These are phyloP conservation scores for Tetrahymena malaccensis DNA, from an alignment of 73 alveolate species.

Conservation along the genomic window DNA sequence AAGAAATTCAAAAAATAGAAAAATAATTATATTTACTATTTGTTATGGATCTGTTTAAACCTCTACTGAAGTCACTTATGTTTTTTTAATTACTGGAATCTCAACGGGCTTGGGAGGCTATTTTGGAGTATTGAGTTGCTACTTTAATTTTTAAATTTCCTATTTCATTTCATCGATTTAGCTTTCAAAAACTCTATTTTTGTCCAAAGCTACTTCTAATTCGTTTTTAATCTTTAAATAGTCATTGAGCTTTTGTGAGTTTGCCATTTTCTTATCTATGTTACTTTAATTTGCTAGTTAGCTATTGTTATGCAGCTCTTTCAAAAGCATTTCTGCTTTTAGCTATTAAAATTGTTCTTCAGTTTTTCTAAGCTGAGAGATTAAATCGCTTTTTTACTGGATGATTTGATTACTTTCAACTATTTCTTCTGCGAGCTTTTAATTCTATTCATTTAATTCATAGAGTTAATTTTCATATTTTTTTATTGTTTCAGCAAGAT, in stretches of 20 bases:
- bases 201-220: neutral
- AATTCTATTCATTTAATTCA: constrained; percentile 11
- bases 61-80: neutral
- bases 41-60: neutral
- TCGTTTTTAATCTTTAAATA: neutral
- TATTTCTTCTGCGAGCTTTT: constrained; percentile 28
- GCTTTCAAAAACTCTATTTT: neutral
- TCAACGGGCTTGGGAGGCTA: neutral
- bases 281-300: neutral
- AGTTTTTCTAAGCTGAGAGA: neutral
- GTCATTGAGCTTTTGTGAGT: neutral
- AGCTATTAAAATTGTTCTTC: constrained; percentile 8
- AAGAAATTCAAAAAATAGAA: neutral
- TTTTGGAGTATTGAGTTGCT: neutral
- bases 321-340: neutral
- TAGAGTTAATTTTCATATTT: constrained; percentile 1
- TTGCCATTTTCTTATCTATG: neutral
- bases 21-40: neutral
- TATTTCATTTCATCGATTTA: neutral
- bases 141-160: neutral
- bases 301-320: neutral
- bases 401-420: constrained; percentile 16
- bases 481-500: constrained; percentile 9
- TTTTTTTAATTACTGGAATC: neutral
- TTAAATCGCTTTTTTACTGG: neutral